A percentile compares a stretch with the other conserved stretches of the same genome.
phyloP scores from a whole-genome alignment of 345 rosid genomes.

The Citrus sinensis region DVS_A1.0 CM039163.1:37340001-37340500 shows the following conservation, averaged over 20 bases:
- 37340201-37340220: neutral
- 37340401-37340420: neutral
- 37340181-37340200: too few relatives aligned
- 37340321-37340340: neutral
- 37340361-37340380: neutral
- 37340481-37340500: neutral
- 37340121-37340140: neutral
- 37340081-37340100: neutral
- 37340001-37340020: neutral
- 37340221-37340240: neutral
- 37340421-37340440: neutral
- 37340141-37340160: neutral
- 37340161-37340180: neutral
- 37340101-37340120: neutral
- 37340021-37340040: neutral
- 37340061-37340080: neutral
- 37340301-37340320: neutral
- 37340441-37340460: neutral
- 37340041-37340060: neutral
- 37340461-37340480: neutral
- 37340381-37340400: neutral
- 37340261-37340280: neutral
- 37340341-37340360: neutral
- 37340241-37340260: neutral
- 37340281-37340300: neutral